Evolutionary conservation across 2,329 filamentous ascomycete genomes (phyloP).

Genomic region (Xylaria sp.): DNA sequence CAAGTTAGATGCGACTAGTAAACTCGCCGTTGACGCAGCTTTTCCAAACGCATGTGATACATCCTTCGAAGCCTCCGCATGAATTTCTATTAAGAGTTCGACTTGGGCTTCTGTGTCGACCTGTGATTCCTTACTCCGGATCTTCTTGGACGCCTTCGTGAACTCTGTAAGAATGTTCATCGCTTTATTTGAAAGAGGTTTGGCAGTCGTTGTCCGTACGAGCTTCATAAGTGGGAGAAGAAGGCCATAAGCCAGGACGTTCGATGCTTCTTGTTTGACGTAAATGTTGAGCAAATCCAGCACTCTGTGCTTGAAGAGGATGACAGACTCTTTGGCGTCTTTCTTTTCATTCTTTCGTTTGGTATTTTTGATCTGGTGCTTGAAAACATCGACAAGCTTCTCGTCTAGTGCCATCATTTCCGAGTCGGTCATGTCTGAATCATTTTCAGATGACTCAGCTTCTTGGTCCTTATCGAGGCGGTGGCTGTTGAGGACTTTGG

Average conservation of each 20-base stretch:
- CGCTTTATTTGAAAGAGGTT: conserved; percentile 79
- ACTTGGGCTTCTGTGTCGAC: conserved; percentile 60
- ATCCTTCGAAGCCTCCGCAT: conserved; percentile 72
- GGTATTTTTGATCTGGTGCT: conserved; percentile 73
- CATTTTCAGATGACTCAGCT: conserved; percentile 68
- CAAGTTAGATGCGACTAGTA: conserved; percentile 73
- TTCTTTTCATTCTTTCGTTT: conserved; percentile 86
- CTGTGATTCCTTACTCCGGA: conserved; percentile 55
- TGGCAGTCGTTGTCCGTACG: conserved; percentile 79
- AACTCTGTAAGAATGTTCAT: conserved; percentile 78
- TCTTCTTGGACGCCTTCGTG: conserved; percentile 74
- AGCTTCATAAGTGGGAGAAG: conserved; percentile 81
- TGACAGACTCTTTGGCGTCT: conserved; percentile 86
- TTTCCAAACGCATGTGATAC: conserved; percentile 76
- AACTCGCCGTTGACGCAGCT: conserved; percentile 77
- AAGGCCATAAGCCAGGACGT: conserved; percentile 73
- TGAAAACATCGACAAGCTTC: conserved; percentile 86
- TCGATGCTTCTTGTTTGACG: conserved; percentile 79
- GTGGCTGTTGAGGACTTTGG: conserved; percentile 80
- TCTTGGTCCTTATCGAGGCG: conserved; percentile 68
- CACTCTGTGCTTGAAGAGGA: conserved; percentile 95
- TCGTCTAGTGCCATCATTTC: conserved; percentile 92
- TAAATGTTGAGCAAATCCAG: conserved; percentile 89
- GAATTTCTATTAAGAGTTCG: conserved; percentile 72
- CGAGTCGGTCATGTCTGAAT: conserved; percentile 91